Evolutionary conservation across 768 basidiomycete genomes (phyloP).

Genomic region (Pulveroboletus sp.): DNA sequence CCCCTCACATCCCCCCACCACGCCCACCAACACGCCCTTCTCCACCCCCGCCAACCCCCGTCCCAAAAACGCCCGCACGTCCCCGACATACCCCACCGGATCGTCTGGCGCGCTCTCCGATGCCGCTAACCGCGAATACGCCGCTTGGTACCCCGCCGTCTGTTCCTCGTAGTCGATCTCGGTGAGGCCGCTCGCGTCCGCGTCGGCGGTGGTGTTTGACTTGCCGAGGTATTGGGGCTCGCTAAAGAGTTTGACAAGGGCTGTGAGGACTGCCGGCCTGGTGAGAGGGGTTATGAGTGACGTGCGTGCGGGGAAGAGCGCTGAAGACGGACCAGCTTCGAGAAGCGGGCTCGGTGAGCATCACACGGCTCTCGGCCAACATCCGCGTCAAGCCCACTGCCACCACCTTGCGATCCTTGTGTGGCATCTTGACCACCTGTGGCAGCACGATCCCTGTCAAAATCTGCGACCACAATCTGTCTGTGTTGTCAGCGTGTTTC

Average conservation of each 20-base stretch:
- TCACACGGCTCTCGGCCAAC: constrained; percentile 68
- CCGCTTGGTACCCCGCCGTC: constrained; percentile 87
- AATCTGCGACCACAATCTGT: constrained; percentile 77
- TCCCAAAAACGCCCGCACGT: constrained; percentile 55
- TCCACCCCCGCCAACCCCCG: constrained; percentile 32
- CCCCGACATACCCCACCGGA: constrained; percentile 56
- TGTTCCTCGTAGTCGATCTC: constrained; percentile 90
- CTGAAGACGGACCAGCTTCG: constrained; percentile 56
- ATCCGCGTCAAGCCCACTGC: constrained; percentile 78
- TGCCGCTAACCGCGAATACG: constrained; percentile 89
- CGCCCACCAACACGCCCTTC: constrained; percentile 15
- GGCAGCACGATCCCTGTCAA: constrained; percentile 74
- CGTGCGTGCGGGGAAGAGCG: neutral
- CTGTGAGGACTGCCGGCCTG: constrained; percentile 70
- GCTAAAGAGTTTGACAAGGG: constrained; percentile 72
- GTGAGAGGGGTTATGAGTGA: neutral
- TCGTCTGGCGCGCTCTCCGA: constrained; percentile 59
- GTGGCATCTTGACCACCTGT: constrained; percentile 75
- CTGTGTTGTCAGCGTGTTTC: neutral
- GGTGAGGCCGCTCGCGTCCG: constrained; percentile 41
- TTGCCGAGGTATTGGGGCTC: constrained; percentile 70
- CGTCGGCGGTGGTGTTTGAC: constrained; percentile 44
- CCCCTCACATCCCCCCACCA: constrained; percentile 23
- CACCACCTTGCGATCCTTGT: constrained; percentile 82
- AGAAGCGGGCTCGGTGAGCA: constrained; percentile 63